Base-by-base conservation (phyloP, 345 rosid species). In the Citrus reticulata region DNA sequence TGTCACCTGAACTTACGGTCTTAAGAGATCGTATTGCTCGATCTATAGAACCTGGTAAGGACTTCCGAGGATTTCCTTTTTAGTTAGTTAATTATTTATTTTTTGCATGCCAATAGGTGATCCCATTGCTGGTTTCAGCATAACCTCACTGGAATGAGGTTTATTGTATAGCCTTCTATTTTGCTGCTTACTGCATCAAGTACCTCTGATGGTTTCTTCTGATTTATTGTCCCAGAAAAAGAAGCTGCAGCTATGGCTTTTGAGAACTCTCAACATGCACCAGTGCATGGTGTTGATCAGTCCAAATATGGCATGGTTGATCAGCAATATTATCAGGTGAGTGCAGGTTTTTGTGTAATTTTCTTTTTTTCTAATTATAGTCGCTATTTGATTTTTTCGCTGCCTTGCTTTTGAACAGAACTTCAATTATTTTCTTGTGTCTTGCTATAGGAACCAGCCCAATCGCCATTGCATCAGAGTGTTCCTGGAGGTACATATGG, bases 1-100 rank as follows among this genome's bases (percentile, higher is more conserved):
- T 92, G 84, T 91, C 99, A 68, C 94, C 94, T 78, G 99, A 96
- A 79, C 97, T 94, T 76, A 79, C 82, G 24, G 89, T 96, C 81
- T 86, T 96, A 84, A 90, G 91, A 83, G 98, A 94, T 77, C 93
- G 93, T 46, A 94, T 96, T 79, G 86, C 97, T 64, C 85, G 82
- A 63, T 91, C 93, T 51, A 83, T 87, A 42, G 94, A 89, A 81
- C 89, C 98, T 74, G 98, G 99, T 94, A 85, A 49, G 78, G 66
- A 72, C 39, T 73, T 69, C 46, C 60, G 54, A 24, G 58, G 35
- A 35, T 62, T 51, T 51, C 17, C 11, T 16, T 7, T 34, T 46
- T 40, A 32, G 16, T 75, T 27, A 4, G 25, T 22, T 70, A 13
- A 46, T 46, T 13, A 46, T 46, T 3, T 14, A 51, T 32, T 46